These are phyloP conservation scores for Polytolypa hystricis DNA, from an alignment of 2,329 filamentous ascomycete genomes.

Conservation along the genomic window DNA sequence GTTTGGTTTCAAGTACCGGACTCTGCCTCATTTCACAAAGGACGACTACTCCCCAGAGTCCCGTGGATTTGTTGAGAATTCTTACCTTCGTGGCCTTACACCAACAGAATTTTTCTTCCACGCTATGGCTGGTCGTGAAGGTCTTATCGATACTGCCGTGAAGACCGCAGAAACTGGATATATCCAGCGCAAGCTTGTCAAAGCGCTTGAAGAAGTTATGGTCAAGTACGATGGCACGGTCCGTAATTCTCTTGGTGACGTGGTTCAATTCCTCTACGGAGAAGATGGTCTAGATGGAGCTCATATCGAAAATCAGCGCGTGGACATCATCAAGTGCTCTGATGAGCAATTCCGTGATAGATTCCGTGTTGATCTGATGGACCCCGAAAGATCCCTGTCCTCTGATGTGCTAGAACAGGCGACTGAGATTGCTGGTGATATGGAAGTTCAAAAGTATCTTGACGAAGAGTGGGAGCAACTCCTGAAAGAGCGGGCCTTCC, in stretches of 20 bases:
- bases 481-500: constrained; percentile 57
- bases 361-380: constrained; percentile 82
- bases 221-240: constrained; percentile 97
- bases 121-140: constrained; percentile 99
- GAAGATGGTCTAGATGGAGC: constrained; percentile 93
- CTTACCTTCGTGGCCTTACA: constrained; percentile 88
- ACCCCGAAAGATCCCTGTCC: constrained; percentile 49
- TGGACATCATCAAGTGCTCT: constrained; percentile 77
- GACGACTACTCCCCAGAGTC: constrained; percentile 97
- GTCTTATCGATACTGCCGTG: constrained; percentile 98
- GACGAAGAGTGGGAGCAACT: constrained; percentile 82
- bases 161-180: constrained; percentile 99
- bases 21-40: constrained; percentile 95
- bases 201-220: constrained; percentile 94
- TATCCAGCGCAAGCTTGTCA: constrained; percentile 95
- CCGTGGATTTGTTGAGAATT: constrained; percentile 96
- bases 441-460: constrained; percentile 73
- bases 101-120: constrained; percentile 99
- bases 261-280: constrained; percentile 94
- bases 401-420: constrained; percentile 73
- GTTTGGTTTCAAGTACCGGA: constrained; percentile 97
- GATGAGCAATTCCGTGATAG: constrained; percentile 65
- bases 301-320: constrained; percentile 82
- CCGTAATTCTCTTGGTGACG: constrained; percentile 89
- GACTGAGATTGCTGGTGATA: constrained; percentile 73